Evolutionary conservation across 2,329 filamentous ascomycete species (phyloP).

Genomic region (Scopulariopsis brevicaulis): DNA sequence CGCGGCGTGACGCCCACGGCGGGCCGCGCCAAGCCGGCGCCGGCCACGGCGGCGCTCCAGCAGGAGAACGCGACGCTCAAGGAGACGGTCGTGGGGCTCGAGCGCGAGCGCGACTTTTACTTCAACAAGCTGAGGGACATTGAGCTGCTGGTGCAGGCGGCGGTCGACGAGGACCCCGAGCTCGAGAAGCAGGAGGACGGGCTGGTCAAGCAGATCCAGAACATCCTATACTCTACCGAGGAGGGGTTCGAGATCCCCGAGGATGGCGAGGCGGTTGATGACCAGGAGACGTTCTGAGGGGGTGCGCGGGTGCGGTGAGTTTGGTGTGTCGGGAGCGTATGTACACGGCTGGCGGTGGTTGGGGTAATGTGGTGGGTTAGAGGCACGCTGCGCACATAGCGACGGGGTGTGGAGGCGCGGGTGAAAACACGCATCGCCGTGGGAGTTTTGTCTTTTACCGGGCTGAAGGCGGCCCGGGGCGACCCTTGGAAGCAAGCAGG

Average conservation of each 20-base stretch:
- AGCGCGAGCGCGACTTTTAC: slow-evolving; percentile 97
- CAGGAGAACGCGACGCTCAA: slow-evolving; percentile 83
- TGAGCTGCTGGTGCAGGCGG: slow-evolving; percentile 85
- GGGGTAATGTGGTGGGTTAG: neutral
- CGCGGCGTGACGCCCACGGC: slow-evolving; percentile 47
- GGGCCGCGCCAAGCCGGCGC: slow-evolving; percentile 28
- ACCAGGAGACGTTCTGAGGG: slow-evolving; percentile 67
- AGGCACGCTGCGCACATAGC: neutral
- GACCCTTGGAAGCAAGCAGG: neutral
- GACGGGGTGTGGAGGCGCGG: neutral
- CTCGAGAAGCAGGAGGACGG: slow-evolving; percentile 89
- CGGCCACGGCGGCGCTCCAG: slow-evolving; percentile 56
- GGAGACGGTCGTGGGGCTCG: slow-evolving; percentile 88
- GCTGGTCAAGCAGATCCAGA: slow-evolving; percentile 90
- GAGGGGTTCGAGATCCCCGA: slow-evolving; percentile 83
- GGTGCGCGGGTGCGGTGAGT: neutral
- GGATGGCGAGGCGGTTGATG: slow-evolving; percentile 59
- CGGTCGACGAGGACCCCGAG: slow-evolving; percentile 84
- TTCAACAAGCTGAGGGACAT: slow-evolving; percentile 98
- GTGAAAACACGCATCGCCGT: neutral
- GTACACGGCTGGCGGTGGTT: neutral
- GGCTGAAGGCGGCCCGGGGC: neutral
- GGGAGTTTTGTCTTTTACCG: neutral
- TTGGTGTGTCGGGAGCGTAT: neutral
- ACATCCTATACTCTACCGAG: slow-evolving; percentile 95